A percentile compares a stretch with the other conserved stretches of the same genome.
Evolutionary conservation across 352 stramenopile species (phyloP).

Genomic region (Globisporangium sylvaticum): DNA sequence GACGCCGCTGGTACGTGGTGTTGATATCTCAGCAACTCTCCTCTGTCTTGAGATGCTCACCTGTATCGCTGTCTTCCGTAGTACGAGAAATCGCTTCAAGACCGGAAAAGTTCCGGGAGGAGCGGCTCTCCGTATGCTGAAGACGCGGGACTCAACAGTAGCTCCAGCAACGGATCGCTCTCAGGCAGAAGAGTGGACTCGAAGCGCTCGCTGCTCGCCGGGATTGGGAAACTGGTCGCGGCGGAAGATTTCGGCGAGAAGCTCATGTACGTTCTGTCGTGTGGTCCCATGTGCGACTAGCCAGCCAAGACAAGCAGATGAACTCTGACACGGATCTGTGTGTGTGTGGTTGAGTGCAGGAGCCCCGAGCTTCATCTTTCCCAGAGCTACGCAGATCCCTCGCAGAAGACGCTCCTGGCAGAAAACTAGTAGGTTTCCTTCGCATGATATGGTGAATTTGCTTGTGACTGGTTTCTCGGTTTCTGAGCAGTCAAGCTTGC

Average conservation of each 20-base stretch:
- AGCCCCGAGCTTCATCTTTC: constrained; percentile 45
- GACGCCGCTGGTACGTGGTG: constrained; percentile 38
- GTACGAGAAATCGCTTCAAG: constrained; percentile 26
- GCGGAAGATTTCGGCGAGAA: constrained; percentile 42
- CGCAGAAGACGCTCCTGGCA: constrained; percentile 51
- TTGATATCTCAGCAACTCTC: not conserved
- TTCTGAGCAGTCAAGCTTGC: not conserved
- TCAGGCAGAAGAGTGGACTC: constrained; percentile 44
- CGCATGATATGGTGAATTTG: not conserved
- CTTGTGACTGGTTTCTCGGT: not conserved
- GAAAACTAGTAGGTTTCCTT: constrained; percentile 63
- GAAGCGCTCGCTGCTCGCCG: constrained; percentile 62
- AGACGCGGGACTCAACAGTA: constrained; percentile 5
- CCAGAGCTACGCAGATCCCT: constrained; percentile 46
- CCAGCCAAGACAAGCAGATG: too few relatives aligned
- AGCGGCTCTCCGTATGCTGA: constrained; percentile 12
- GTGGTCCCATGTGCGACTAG: too few relatives aligned
- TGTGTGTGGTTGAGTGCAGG: constrained; percentile 15
- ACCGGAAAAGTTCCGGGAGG: constrained; percentile 2
- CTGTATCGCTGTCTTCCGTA: not conserved
- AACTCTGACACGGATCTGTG: too few relatives aligned
- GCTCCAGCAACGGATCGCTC: constrained; percentile 18
- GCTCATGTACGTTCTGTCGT: constrained; percentile 26
- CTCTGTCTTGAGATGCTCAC: not conserved
- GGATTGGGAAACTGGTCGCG: constrained; percentile 71